A percentile compares a stretch with the other conserved stretches of the same genome.
These are phyloP conservation scores for Encephalitozoon romaleae DNA, from an alignment of 371 early-diverging fungal species.

Conservation along the genomic window DNA sequence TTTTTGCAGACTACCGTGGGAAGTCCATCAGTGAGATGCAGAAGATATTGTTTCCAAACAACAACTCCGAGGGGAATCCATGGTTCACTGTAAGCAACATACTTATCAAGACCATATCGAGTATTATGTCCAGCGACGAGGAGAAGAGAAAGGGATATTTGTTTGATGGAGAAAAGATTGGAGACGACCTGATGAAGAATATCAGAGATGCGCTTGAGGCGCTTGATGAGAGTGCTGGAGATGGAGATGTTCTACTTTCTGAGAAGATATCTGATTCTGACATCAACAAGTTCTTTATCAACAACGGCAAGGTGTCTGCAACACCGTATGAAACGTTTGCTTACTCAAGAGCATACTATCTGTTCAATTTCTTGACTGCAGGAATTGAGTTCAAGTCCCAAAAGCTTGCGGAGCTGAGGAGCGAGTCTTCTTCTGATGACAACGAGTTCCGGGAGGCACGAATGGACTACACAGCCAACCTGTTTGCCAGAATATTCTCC, in stretches of 20 bases:
- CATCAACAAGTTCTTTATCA: neutral
- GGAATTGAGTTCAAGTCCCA: neutral
- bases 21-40: neutral
- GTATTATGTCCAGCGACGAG: neutral
- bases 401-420: neutral
- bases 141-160: neutral
- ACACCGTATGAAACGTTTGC: neutral
- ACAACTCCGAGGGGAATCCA: neutral
- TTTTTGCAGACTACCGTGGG: neutral
- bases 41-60: neutral
- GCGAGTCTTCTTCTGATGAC: neutral
- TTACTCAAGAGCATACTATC: neutral
- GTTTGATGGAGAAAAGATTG: neutral
- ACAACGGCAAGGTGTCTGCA: neutral
- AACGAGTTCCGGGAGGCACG: slow-evolving; percentile 8
- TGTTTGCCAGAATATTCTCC: slow-evolving; percentile 2
- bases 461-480: neutral
- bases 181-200: neutral
- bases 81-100: neutral
- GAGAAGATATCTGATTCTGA: neutral
- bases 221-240: neutral
- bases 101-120: neutral
- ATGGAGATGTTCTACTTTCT: neutral
- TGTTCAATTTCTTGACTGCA: slow-evolving; percentile 2
- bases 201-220: neutral